phyloP scores from a whole-genome alignment of 1,284 basidiomycete species.

The Cutaneotrichosporon mucoides region DNA sequence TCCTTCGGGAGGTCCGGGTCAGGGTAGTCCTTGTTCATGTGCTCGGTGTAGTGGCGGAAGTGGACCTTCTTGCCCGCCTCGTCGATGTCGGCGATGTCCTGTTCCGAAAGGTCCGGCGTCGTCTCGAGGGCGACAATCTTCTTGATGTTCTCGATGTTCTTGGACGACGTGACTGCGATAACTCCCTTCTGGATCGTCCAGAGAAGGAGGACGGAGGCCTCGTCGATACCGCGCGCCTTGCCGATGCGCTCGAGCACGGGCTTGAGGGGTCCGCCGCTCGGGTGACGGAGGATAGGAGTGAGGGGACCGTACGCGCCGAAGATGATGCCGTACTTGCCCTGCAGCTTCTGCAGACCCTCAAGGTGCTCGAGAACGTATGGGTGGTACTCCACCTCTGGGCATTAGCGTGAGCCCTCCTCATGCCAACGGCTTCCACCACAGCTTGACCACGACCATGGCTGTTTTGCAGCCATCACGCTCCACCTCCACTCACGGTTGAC shows the following conservation, averaged over 20 bases:
- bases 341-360: slow-evolving; percentile 57
- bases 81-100: slow-evolving; percentile 64
- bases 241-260: slow-evolving; percentile 55
- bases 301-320: slow-evolving; percentile 60
- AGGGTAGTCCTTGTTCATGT: slow-evolving; percentile 44
- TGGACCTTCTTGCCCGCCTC: slow-evolving; percentile 59
- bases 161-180: slow-evolving; percentile 63
- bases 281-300: slow-evolving; percentile 58
- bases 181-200: slow-evolving; percentile 60
- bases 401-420: not conserved
- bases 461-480: too few relatives aligned
- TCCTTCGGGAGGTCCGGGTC: slow-evolving; percentile 38
- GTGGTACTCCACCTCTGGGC: slow-evolving; percentile 63
- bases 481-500: slow-evolving; percentile 54
- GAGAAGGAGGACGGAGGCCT: slow-evolving; percentile 58
- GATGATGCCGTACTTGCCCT: slow-evolving; percentile 60
- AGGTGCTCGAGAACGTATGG: slow-evolving; percentile 65
- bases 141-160: slow-evolving; percentile 60
- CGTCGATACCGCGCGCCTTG: slow-evolving; percentile 49
- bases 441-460: too few relatives aligned
- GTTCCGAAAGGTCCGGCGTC: slow-evolving; percentile 58
- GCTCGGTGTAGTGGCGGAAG: slow-evolving; percentile 50
- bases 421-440: too few relatives aligned
- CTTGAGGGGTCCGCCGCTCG: slow-evolving; percentile 56
- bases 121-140: slow-evolving; percentile 58